Evolutionary conservation across 306 rosid species (phyloP), one percentile per base, ranked within the genome.

Genomic region (Malus asiatica): DNA sequence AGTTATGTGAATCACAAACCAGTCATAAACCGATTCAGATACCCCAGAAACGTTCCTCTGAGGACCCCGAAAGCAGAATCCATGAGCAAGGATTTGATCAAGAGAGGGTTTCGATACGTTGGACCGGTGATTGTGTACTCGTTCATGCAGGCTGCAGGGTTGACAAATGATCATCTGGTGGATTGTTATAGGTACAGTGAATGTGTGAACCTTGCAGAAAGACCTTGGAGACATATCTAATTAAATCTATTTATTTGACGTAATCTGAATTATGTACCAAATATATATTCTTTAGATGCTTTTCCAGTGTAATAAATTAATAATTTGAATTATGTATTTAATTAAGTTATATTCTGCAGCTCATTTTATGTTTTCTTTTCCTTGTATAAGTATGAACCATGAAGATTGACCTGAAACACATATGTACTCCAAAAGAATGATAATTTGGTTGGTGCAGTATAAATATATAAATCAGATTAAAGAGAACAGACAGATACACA

Each of bases 151-250:
- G 99, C 98, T 46, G 97, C 99, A 4, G 99, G 99, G 16, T 84
- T 92, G 76, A 89, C 93, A 15, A 92, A 90, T 74, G 98, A 96
- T 73, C 99, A 96, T 78, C 97, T 96, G 77, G 90, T 90, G 32
- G 93, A 92, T 76, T 96, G 99, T 63, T 92, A 90, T 30, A 83
- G 99, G 66, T 91, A 92, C 20, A 38, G 35, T 76, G 98, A 96
- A 46, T 92, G 98, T 73, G 93, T 96, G 1, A 84, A 85, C 79
- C 93, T 92, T n/a, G 99, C 99, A 2, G 99, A 96, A 81, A 89
- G 99, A 81, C 99, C 98, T 38, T 96, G 99, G 99, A 96, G 99
- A 83, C 99, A 95, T 81, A 90, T 95, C 76, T 93, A 78, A 81
- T 27, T 51, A 51, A 5, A 18, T 16, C 32, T 2, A 53, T 11